Evolutionary conservation across 352 stramenopile genomes (phyloP).

Genomic region (Pythium dissimile): DNA sequence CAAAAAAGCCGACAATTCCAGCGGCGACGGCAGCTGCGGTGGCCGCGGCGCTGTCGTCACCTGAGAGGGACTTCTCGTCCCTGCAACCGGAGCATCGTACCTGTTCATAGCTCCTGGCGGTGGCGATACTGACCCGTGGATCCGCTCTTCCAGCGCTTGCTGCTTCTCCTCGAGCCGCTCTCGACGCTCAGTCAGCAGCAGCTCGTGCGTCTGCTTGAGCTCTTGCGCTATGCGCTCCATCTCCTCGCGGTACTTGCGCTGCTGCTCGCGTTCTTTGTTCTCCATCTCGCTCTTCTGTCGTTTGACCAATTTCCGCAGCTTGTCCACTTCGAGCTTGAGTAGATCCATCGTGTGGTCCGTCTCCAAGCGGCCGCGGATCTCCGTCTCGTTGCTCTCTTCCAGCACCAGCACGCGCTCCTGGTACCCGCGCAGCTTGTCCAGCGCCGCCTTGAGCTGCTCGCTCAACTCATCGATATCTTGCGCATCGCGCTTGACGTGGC

Average conservation of each 20-base stretch:
- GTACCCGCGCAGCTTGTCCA: constrained; percentile 43
- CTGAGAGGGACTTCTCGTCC: not conserved
- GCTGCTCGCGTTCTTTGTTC: constrained; percentile 22
- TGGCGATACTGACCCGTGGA: constrained; percentile 25
- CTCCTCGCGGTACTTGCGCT: constrained; percentile 30
- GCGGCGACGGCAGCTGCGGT: not conserved
- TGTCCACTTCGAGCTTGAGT: constrained; percentile 68
- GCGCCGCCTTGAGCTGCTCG: constrained; percentile 38
- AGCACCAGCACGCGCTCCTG: constrained; percentile 55
- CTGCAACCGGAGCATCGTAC: constrained; percentile 6
- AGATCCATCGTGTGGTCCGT: constrained; percentile 65
- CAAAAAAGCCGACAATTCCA: constrained; percentile 49
- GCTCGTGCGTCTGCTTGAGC: constrained; percentile 45
- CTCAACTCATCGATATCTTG: constrained; percentile 50
- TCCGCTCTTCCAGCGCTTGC: constrained; percentile 36
- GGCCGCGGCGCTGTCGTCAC: too few species aligned
- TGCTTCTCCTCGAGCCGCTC: constrained; percentile 65
- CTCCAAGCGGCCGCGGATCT: constrained; percentile 47
- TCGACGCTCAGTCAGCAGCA: constrained; percentile 51
- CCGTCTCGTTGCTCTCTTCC: constrained; percentile 54
- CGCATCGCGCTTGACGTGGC: constrained; percentile 38
- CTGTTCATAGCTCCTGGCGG: not conserved
- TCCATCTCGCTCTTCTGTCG: constrained; percentile 50
- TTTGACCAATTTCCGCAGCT: constrained; percentile 50
- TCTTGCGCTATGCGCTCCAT: constrained; percentile 34